Evolutionary conservation across 1,284 basidiomycete genomes (phyloP), one percentile per base, ranked within the genome.

Genomic region (Moniliella sp.): DNA sequence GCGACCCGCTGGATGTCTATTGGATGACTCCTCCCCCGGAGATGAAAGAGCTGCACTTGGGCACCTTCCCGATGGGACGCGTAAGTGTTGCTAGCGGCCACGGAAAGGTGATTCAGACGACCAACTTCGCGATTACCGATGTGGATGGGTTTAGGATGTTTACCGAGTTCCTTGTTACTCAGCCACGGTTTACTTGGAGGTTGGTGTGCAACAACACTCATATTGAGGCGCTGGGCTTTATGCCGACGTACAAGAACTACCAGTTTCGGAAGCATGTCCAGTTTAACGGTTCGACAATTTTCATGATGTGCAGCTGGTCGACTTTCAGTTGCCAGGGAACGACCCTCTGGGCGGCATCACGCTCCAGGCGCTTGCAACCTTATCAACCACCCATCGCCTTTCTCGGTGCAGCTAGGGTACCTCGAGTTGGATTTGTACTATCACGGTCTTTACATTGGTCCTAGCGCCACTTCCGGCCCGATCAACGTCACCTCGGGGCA

Each of bases 291-390:
- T 75, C 59, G 65, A 76, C 50, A 73, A 67, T 51, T 78, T 80
- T 50, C 52, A 66, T 11, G 67, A 70, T 47, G 70, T 77, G 27
- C 39, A 61, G 29, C 63, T 80, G 25, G 59, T 68, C 35, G 70
- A 77, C 43, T 68, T 80, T 44, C 69, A 72, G 50, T 63, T 80
- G n/a, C 78, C 77, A 1, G 70, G 69, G 25, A 75, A 78, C 47
- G 69, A 70, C 54, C 70, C 73, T 2, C 62, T 60, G 0, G 75
- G 75, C 27, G 78, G 77, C 18, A 73, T 80, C 48, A 61, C 75
- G 47, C 74, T 75, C 42, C 49, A 65, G 19, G 70, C 74, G 10
- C 62, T 66, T 7, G 77, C 73, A 0, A 54, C 64, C 32, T n/a
- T n/a, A 51, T 80, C 28, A 65, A 55, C 27, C 79, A 80, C 50